phyloP scores from a whole-genome alignment of 1,139 yeast species.

The Pichia sp. region DNA sequence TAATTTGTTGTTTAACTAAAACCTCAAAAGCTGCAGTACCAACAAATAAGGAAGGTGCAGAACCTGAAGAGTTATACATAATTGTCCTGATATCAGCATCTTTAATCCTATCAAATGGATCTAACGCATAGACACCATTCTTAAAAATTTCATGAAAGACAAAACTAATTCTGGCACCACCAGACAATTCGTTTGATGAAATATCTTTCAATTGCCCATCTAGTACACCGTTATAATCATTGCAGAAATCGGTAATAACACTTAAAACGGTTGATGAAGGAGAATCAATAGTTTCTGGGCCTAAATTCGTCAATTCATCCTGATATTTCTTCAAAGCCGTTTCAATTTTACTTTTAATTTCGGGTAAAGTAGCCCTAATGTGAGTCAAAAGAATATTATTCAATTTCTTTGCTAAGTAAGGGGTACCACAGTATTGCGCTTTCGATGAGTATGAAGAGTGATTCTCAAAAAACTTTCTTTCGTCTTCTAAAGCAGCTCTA shows the following conservation, averaged over 20 bases:
- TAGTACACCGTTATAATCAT: slow-evolving; percentile 84
- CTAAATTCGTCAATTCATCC: slow-evolving; percentile 65
- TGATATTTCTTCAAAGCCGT: slow-evolving; percentile 76
- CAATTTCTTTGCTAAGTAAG: slow-evolving; percentile 87
- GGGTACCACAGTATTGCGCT: slow-evolving; percentile 86
- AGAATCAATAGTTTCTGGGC: slow-evolving; percentile 81
- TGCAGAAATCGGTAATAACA: slow-evolving; percentile 87
- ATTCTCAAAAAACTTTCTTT: slow-evolving; percentile 64
- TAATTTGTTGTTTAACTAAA: slow-evolving; percentile 89
- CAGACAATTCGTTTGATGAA: slow-evolving; percentile 76
- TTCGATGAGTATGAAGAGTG: slow-evolving; percentile 77
- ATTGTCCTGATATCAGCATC: slow-evolving; percentile 97
- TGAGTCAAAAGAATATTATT: slow-evolving; percentile 87
- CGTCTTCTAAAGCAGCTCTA: slow-evolving; percentile 80
- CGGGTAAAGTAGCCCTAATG: slow-evolving; percentile 90
- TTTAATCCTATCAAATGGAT: slow-evolving; percentile 95
- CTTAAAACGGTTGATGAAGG: slow-evolving; percentile 86
- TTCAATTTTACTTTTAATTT: slow-evolving; percentile 85
- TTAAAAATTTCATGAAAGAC: slow-evolving; percentile 95
- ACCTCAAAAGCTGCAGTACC: slow-evolving; percentile 98
- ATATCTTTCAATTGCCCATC: slow-evolving; percentile 93
- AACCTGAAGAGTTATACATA: slow-evolving; percentile 93
- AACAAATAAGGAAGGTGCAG: slow-evolving; percentile 95
- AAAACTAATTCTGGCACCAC: slow-evolving; percentile 97
- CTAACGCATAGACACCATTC: slow-evolving; percentile 86